A percentile compares a stretch with the other conserved stretches of the same genome.
Conservation (phyloP, 148 eudicot genomes). For the Heliosperma pusillum region DNA sequence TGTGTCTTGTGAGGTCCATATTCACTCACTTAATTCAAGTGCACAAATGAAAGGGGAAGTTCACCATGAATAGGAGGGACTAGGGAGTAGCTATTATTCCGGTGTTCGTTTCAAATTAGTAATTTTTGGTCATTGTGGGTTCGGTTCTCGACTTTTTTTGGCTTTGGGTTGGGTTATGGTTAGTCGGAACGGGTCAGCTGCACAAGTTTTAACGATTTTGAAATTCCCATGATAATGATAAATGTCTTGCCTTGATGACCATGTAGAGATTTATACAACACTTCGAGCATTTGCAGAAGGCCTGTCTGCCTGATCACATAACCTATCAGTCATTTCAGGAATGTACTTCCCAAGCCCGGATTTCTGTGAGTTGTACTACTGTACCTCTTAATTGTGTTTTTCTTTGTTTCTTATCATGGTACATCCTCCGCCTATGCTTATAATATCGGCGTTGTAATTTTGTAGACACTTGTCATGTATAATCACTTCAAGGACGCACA, state of each 20-base stretch:
- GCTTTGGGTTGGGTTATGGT: neutral
- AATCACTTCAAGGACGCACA: slow-evolving; percentile 89
- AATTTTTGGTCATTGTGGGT: neutral
- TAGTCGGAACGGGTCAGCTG: neutral
- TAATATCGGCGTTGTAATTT: neutral
- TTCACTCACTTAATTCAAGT: no score
- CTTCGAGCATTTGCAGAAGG: slow-evolving; percentile 87
- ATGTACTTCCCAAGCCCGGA: slow-evolving; percentile 52
- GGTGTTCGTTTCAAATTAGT: neutral
- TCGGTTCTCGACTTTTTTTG: neutral
- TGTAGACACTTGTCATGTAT: slow-evolving; percentile 54
- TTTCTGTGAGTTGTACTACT: slow-evolving; percentile 52
- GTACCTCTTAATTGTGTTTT: neutral
- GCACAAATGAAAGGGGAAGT: no score
- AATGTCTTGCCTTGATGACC: slow-evolving; percentile 1
- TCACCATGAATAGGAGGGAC: no score
- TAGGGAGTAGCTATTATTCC: no score
- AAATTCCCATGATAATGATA: slow-evolving; percentile 3
- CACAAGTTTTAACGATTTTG: no score
- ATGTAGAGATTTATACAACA: slow-evolving; percentile 84
- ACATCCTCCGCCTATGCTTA: neutral
- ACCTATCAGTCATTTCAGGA: slow-evolving; percentile 69
- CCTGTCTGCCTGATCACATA: slow-evolving; percentile 75
- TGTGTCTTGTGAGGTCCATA: no score
- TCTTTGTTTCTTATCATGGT: neutral